Percentiles rank a stretch among this genome's conserved stretches.
Conservation (phyloP, 495 filamentous ascomycete genomes). For the Paragyromitra xinjiangensis region DNA sequence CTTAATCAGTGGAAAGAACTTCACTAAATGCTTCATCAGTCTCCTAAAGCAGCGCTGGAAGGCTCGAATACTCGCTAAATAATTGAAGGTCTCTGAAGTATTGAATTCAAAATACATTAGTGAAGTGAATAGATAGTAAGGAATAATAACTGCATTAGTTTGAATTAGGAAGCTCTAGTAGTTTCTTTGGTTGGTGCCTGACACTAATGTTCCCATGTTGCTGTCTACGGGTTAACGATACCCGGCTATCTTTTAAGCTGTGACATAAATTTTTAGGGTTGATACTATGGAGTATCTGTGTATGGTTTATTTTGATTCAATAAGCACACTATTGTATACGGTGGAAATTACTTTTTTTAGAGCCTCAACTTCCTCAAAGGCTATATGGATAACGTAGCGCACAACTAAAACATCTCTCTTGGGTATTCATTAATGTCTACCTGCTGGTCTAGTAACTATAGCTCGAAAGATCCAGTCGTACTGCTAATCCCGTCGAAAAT, state of each 20-base stretch:
- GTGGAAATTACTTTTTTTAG: background rate
- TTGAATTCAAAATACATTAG: too few relatives aligned
- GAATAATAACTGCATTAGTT: too few relatives aligned
- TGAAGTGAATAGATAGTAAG: too few relatives aligned
- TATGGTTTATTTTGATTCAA: background rate
- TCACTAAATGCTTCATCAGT: too few relatives aligned
- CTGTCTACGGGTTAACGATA: too few relatives aligned
- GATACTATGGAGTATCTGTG: background rate
- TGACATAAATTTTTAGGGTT: background rate
- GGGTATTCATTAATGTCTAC: background rate
- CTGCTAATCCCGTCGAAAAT: slow-evolving; percentile 90
- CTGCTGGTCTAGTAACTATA: slow-evolving; percentile 32
- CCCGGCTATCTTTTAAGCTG: background rate
- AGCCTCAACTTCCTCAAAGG: background rate
- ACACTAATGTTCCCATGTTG: too few relatives aligned
- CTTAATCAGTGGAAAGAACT: too few relatives aligned
- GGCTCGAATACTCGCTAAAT: too few relatives aligned
- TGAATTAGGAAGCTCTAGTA: too few relatives aligned
- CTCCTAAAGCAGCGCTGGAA: too few relatives aligned
- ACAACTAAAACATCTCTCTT: background rate
- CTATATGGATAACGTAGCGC: background rate
- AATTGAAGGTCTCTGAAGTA: too few relatives aligned
- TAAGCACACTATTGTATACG: background rate
- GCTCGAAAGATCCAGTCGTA: slow-evolving; percentile 73
- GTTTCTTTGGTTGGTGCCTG: too few relatives aligned